Conservation (phyloP, 78 protist genomes). For the Bodo saltans region DNA sequence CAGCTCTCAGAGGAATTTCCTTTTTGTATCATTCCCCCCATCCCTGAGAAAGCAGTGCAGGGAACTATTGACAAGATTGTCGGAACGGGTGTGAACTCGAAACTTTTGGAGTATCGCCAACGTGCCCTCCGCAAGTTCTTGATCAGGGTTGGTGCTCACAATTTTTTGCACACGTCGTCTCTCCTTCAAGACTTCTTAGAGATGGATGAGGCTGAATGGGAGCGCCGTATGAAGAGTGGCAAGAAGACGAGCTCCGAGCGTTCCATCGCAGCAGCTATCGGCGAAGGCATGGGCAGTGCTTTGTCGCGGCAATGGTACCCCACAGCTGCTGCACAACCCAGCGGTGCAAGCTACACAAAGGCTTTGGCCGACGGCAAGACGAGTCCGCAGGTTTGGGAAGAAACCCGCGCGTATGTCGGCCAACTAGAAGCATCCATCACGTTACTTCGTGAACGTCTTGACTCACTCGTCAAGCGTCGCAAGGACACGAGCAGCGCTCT, state of each 20-base stretch:
- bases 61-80: not conserved
- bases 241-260: not conserved
- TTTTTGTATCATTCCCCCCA: conserved; percentile 40
- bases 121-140: conserved; percentile 30
- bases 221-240: not conserved
- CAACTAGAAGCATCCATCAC: conserved; percentile 13
- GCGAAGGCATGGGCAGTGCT: no score
- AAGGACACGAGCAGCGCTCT: conserved; percentile 14
- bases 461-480: conserved; percentile 4
- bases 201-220: conserved; percentile 3
- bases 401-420: conserved; percentile 14
- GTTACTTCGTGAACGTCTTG: not conserved
- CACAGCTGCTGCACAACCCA: not conserved
- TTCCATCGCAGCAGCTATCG: not conserved
- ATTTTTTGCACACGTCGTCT: not conserved
- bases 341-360: not conserved
- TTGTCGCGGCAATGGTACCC: not conserved
- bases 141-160: conserved; percentile 25
- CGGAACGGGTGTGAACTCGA: not conserved
- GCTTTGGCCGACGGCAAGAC: not conserved
- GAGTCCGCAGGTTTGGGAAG: conserved; percentile 9
- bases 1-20: conserved; percentile 20
- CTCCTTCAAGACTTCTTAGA: conserved; percentile 22
- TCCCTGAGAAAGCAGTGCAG: conserved; percentile 27
- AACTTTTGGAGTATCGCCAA: conserved; percentile 33